These are phyloP conservation scores for Tagetes patula DNA, from an alignment of 129 eudicot genomes.

Conservation along the genomic window DNA sequence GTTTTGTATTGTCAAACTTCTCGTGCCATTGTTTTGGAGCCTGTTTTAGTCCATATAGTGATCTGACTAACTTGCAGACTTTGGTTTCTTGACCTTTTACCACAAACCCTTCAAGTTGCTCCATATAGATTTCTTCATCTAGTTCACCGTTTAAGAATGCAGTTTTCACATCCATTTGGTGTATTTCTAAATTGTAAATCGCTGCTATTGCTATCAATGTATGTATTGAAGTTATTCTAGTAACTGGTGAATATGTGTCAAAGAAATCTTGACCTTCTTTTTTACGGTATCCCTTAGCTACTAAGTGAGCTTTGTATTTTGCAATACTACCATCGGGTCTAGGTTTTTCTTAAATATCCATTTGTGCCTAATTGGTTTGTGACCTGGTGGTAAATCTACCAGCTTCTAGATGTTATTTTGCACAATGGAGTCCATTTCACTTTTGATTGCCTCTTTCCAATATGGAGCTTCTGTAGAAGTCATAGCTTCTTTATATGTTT, in stretches of 20 bases:
- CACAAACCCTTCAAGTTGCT: not conserved
- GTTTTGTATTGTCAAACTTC: not conserved
- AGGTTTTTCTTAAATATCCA: not conserved
- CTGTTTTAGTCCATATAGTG: not conserved
- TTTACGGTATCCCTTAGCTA: not conserved
- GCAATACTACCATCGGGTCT: not conserved
- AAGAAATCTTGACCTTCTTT: not conserved
- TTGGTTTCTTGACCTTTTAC: not conserved
- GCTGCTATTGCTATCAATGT: not conserved
- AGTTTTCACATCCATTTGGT: conserved; percentile 2
- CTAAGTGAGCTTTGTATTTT: not conserved
- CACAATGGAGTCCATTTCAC: not conserved
- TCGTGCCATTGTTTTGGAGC: conserved; percentile 1
- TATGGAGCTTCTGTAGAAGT: not conserved
- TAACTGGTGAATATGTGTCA: not conserved
- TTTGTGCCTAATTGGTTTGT: not conserved
- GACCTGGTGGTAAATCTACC: not conserved
- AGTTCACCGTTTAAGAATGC: not conserved
- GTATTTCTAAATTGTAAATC: not conserved
- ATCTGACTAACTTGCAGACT: not conserved
- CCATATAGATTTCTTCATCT: not conserved
- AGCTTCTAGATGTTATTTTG: not conserved
- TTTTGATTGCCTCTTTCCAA: not conserved
- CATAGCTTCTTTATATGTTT: conserved; percentile 2
- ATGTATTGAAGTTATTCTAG: not conserved